phyloP scores from a whole-genome alignment of 495 filamentous ascomycete species.

The Pseudevernia furfuracea region DNA sequence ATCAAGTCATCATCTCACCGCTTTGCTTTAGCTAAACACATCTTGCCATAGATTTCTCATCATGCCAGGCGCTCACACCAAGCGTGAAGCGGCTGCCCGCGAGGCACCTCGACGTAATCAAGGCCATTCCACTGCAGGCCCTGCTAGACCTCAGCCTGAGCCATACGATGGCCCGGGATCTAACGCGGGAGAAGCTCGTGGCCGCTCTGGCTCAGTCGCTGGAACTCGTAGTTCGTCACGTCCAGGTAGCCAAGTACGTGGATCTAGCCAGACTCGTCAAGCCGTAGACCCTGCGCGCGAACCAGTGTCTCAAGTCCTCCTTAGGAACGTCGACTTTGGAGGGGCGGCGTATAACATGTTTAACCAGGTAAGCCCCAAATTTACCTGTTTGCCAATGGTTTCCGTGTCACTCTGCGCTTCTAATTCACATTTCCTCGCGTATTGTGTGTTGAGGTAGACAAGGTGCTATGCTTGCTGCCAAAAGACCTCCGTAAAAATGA shows the following conservation, averaged over 20 bases:
- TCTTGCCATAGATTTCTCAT: not conserved
- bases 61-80: not conserved
- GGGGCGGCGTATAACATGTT: conserved; percentile 15
- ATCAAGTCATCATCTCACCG: not conserved
- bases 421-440: not conserved
- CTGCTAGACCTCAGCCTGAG: conserved; percentile 30
- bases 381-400: not conserved
- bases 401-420: not conserved
- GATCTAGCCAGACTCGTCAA: conserved; percentile 24
- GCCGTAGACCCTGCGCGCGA: conserved; percentile 12
- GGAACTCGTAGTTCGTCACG: conserved; percentile 37
- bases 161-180: conserved; percentile 17
- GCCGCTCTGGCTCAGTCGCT: conserved; percentile 31
- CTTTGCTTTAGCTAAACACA: not conserved
- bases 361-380: conserved; percentile 8
- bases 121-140: not conserved
- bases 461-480: not conserved
- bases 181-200: conserved; percentile 22
- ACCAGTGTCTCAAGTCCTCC: conserved; percentile 6
- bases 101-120: not conserved
- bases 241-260: conserved; percentile 35
- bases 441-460: not conserved
- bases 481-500: not conserved
- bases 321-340: conserved; percentile 22
- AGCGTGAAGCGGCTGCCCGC: not conserved